Percentiles rank a stretch among this genome's conserved stretches.
These are phyloP conservation scores for Inonotus hispidus DNA, from an alignment of 1,284 basidiomycete species.

Conservation along the genomic window DNA sequence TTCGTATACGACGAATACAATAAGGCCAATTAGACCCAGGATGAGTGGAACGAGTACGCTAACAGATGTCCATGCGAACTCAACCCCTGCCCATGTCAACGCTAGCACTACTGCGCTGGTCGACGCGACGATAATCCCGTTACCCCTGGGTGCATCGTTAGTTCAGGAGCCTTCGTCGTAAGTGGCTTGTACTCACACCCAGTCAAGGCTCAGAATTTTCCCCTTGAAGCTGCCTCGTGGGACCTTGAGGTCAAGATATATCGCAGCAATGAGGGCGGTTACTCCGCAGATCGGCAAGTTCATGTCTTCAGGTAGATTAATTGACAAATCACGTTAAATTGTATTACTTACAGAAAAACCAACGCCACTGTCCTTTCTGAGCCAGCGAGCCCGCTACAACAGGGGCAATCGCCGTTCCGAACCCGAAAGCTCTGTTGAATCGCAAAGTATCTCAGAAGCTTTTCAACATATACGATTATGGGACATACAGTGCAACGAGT, in stretches of 20 bases:
- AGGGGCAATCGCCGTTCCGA: conserved; percentile 29
- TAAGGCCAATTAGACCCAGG: conserved; percentile 24
- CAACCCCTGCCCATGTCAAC: conserved; percentile 25
- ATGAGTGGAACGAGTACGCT: conserved; percentile 25
- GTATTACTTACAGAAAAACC: conserved; percentile 26
- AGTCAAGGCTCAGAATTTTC: conserved; percentile 24
- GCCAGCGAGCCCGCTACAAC: conserved; percentile 32
- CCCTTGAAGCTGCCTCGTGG: conserved; percentile 25
- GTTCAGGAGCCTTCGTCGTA: neutral
- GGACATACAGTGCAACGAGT: conserved; percentile 28
- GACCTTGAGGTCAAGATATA: conserved; percentile 27
- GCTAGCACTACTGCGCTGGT: conserved; percentile 21
- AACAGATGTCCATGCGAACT: conserved; percentile 24
- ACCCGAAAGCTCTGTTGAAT: conserved; percentile 18
- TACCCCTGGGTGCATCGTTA: conserved; percentile 10
- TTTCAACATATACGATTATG: too few relatives aligned
- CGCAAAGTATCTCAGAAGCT: neutral
- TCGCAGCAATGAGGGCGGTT: conserved; percentile 24
- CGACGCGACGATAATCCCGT: conserved; percentile 20
- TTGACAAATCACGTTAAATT: neutral
- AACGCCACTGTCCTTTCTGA: conserved; percentile 25
- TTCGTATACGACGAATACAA: conserved; percentile 25
- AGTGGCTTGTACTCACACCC: conserved; percentile 20
- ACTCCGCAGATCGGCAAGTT: conserved; percentile 29
- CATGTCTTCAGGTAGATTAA: conserved; percentile 22